Evolutionary conservation across 805 yeast genomes (phyloP).

Genomic region (Candida sakaeoensis): DNA sequence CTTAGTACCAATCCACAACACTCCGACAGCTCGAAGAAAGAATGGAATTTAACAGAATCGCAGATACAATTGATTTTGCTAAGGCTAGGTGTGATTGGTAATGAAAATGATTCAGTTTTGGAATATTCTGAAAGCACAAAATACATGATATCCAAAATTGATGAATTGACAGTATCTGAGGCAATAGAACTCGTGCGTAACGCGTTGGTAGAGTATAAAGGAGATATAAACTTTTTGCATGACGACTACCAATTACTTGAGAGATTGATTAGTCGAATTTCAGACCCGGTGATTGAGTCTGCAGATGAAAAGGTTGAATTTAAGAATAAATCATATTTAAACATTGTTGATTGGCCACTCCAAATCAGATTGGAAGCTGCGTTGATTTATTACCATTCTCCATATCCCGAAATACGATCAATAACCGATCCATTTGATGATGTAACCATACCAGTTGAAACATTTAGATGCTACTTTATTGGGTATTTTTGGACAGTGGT

Average conservation of each 20-base stretch:
- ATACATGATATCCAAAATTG: constrained; percentile 31
- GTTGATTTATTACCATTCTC: constrained; percentile 36
- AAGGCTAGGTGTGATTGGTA: constrained; percentile 22
- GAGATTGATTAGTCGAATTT: constrained; percentile 19
- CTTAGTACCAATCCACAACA: constrained; percentile 9
- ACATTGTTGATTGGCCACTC: constrained; percentile 30
- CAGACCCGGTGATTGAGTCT: constrained; percentile 12
- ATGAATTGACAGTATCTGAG: constrained; percentile 16
- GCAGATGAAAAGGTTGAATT: constrained; percentile 8
- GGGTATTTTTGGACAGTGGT: constrained; percentile 39
- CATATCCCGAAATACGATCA: constrained; percentile 39
- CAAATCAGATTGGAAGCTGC: constrained; percentile 36
- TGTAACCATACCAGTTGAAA: constrained; percentile 27
- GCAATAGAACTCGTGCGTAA: constrained; percentile 32
- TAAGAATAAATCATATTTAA: constrained; percentile 20
- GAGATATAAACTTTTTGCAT: constrained; percentile 32
- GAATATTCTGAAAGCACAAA: constrained; percentile 10
- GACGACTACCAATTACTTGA: constrained; percentile 34
- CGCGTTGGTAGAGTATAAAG: constrained; percentile 32
- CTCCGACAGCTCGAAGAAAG: neutral
- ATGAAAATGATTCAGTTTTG: constrained; percentile 12
- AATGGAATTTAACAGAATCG: constrained; percentile 10
- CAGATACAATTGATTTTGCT: constrained; percentile 15
- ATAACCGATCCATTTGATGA: constrained; percentile 39
- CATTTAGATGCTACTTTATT: constrained; percentile 37